A percentile compares a stretch with the other conserved stretches of the same genome.
Evolutionary conservation across 352 stramenopile species (phyloP).

Genomic region (Thraustochytrium sp.): DNA sequence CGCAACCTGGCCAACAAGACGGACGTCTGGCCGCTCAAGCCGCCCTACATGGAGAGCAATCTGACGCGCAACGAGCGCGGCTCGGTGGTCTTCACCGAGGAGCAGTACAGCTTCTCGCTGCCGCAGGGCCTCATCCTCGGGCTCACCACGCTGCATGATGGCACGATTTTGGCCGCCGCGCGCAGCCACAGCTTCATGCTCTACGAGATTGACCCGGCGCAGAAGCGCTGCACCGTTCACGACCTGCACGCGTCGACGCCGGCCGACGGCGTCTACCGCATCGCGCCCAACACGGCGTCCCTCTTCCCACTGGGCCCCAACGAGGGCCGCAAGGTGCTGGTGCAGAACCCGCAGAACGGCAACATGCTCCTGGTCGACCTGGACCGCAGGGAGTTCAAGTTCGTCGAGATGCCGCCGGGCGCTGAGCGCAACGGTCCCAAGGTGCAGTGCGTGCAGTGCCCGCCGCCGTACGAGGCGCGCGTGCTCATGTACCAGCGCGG

Average conservation of each 20-base stretch:
- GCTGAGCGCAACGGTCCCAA: slow-evolving; percentile 7
- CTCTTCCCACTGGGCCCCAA: background rate
- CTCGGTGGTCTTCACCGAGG: slow-evolving; percentile 32
- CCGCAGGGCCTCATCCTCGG: slow-evolving; percentile 32
- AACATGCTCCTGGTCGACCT: slow-evolving; percentile 36
- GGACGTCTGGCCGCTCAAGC: slow-evolving; percentile 30
- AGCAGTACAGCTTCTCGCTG: slow-evolving; percentile 8
- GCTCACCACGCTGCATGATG: slow-evolving; percentile 1
- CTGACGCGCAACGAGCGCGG: background rate
- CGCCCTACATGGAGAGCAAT: slow-evolving; percentile 13
- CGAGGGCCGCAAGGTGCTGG: background rate
- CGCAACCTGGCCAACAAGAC: background rate
- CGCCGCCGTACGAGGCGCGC: background rate
- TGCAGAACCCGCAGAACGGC: slow-evolving; percentile 20
- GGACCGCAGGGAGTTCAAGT: background rate
- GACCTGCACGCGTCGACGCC: slow-evolving; percentile 28
- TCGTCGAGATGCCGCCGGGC: slow-evolving; percentile 2
- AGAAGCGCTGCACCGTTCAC: background rate
- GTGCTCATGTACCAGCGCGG: slow-evolving; percentile 35
- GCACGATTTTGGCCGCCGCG: background rate
- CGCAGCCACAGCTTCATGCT: slow-evolving; percentile 44
- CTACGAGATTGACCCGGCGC: background rate
- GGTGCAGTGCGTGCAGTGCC: slow-evolving; percentile 26
- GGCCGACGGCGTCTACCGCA: slow-evolving; percentile 29
- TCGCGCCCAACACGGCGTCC: slow-evolving; percentile 9